Percentiles rank a stretch among this genome's conserved stretches.
Conservation (phyloP, 805 yeast species). For the Ogataea haglerorum region DNA sequence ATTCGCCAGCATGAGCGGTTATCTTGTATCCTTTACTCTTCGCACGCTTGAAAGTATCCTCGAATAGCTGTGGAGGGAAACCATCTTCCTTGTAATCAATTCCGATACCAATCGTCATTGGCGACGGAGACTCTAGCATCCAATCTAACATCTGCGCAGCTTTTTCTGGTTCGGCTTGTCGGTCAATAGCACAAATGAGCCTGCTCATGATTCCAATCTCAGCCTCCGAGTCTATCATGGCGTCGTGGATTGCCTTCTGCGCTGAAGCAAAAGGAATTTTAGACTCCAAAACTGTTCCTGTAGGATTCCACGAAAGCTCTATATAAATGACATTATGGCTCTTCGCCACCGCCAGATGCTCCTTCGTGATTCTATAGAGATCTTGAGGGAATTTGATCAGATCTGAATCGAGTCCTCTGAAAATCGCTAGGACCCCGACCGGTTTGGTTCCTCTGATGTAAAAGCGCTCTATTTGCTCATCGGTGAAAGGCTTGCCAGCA, state of each 20-base stretch:
- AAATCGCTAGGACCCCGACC: slow-evolving; percentile 30
- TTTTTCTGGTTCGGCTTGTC: slow-evolving; percentile 26
- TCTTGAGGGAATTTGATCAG: slow-evolving; percentile 26
- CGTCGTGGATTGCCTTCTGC: slow-evolving; percentile 26
- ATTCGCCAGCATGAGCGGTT: slow-evolving; percentile 34
- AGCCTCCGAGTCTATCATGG: slow-evolving; percentile 24
- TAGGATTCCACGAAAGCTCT: slow-evolving; percentile 34
- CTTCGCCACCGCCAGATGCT: slow-evolving; percentile 25
- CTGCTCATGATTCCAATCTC: slow-evolving; percentile 22
- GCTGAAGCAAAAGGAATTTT: slow-evolving; percentile 27
- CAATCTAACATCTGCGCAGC: slow-evolving; percentile 30
- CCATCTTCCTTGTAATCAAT: slow-evolving; percentile 32
- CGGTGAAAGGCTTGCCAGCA: slow-evolving; percentile 23
- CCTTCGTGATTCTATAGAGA: slow-evolving; percentile 27
- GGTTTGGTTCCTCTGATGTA: slow-evolving; percentile 33
- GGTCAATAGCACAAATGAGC: slow-evolving; percentile 30
- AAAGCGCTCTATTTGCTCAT: slow-evolving; percentile 26
- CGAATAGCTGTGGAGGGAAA: slow-evolving; percentile 29
- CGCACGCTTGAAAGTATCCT: slow-evolving; percentile 27
- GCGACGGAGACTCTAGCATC: slow-evolving; percentile 26
- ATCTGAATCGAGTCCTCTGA: slow-evolving; percentile 27
- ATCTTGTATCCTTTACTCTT: slow-evolving; percentile 23
- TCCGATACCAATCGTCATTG: slow-evolving; percentile 30
- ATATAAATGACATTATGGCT: slow-evolving; percentile 27
- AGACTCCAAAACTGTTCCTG: slow-evolving; percentile 30